Evolutionary conservation across 2,329 filamentous ascomycete genomes (phyloP).

Genomic region (Alternaria triticina): DNA sequence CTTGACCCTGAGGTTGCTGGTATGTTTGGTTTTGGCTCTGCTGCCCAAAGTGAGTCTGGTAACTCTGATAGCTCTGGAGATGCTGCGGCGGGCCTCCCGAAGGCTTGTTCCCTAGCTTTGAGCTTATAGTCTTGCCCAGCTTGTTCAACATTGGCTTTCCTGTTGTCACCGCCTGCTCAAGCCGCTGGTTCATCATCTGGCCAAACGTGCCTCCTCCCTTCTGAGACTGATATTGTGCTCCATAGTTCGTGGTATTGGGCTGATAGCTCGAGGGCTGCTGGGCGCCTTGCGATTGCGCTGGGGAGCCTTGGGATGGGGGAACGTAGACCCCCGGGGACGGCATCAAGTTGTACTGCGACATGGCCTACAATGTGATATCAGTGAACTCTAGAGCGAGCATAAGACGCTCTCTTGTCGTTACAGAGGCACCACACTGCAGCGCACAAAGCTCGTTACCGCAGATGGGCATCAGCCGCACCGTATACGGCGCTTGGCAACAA

Average conservation of each 20-base stretch:
- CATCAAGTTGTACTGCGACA: slow-evolving; percentile 43
- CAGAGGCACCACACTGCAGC: neutral
- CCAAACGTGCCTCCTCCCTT: slow-evolving; percentile 35
- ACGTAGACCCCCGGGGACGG: slow-evolving; percentile 38
- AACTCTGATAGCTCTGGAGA: slow-evolving; percentile 40
- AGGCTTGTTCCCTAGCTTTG: slow-evolving; percentile 39
- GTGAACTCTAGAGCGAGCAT: neutral
- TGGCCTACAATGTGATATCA: slow-evolving; percentile 2
- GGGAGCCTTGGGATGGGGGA: slow-evolving; percentile 27
- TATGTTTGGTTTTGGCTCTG: slow-evolving; percentile 23
- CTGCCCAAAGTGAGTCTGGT: slow-evolving; percentile 37
- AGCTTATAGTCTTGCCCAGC: slow-evolving; percentile 45
- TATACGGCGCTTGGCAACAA: slow-evolving; percentile 19
- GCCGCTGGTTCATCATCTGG: slow-evolving; percentile 40
- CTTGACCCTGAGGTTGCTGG: slow-evolving; percentile 21
- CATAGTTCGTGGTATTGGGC: slow-evolving; percentile 20
- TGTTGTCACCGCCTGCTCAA: slow-evolving; percentile 35
- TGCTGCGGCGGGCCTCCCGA: slow-evolving; percentile 33
- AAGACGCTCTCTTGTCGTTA: neutral
- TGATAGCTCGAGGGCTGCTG: slow-evolving; percentile 25
- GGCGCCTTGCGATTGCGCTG: slow-evolving; percentile 27
- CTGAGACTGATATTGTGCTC: slow-evolving; percentile 18
- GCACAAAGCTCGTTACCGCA: slow-evolving; percentile 3
- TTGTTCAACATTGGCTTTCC: slow-evolving; percentile 48
- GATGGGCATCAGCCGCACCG: slow-evolving; percentile 18